Evolutionary conservation across 257 asterid species (phyloP), one percentile per base, ranked within the genome.

Genomic region (Solanum habrochaites): DNA sequence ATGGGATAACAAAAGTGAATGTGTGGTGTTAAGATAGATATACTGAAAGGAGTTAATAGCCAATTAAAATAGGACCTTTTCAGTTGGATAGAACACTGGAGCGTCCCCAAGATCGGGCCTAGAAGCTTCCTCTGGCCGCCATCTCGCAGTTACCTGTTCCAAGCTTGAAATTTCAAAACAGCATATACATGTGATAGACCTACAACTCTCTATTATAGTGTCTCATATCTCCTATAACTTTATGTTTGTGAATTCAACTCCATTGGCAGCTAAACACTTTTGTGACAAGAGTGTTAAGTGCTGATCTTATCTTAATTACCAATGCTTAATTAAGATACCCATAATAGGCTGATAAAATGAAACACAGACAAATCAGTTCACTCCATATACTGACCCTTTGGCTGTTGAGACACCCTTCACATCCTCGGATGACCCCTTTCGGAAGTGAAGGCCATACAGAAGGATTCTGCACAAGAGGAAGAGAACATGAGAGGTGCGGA

Each of bases 31-130:
- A 14, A 80, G 25, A 40, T 45, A 80, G 67, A 47, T 66, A 49
- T 49, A 81, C 69, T 81, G 43, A 20, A 81, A 81, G 85, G 45
- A 52, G 69, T 81, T 47, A 15, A 81, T 29, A 81, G 85, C 31
- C 85, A 39, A 37, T n/a, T 88, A 40, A 45, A 74, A 75, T 81
- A 86, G 86, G 69, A 97, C 99, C 99, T 97, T 97, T 93, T 94
- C 98, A 43, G 98, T 91, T 64, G 99, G 99, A 95, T 94, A 89
- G 91, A 95, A 97, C 85, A 95, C 99, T 21, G 99, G 99, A 90
- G 95, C 98, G 14, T 95, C 96, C 91, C 90, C 91, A 86, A 97
- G 90, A 89, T 93, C 90, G 58, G 98, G 97, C 92, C 92, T 93
- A 77, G 92, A 91, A 87, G 96, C 94, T 89, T 93, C 98, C 85